Conservation (phyloP, 2,329 filamentous ascomycete genomes). For the Ustulina deusta region DNA sequence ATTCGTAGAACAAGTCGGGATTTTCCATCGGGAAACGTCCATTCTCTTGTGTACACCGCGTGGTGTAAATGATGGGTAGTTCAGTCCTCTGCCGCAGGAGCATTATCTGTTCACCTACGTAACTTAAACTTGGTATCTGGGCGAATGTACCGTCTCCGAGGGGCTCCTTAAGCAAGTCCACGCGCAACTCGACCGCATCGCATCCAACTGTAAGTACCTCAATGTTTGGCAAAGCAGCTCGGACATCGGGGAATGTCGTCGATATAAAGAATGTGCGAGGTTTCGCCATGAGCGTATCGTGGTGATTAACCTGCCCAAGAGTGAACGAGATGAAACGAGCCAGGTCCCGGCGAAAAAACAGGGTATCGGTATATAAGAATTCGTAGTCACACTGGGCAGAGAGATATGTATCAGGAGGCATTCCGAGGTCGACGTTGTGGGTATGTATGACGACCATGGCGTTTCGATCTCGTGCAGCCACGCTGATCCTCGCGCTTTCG, state of each 20-base stretch:
- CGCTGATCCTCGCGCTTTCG: constrained; percentile 66
- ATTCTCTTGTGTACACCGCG: constrained; percentile 83
- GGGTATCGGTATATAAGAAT: constrained; percentile 81
- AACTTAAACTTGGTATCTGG: constrained; percentile 79
- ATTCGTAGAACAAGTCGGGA: constrained; percentile 78
- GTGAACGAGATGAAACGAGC: constrained; percentile 84
- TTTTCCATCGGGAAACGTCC: constrained; percentile 87
- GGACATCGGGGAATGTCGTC: constrained; percentile 88
- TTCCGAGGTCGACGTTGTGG: constrained; percentile 78
- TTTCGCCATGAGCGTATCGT: constrained; percentile 82
- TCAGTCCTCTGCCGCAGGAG: constrained; percentile 84
- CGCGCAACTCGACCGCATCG: constrained; percentile 86
- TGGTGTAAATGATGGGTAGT: constrained; percentile 91
- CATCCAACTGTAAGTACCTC: constrained; percentile 89
- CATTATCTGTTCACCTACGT: constrained; percentile 90
- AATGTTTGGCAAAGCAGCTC: constrained; percentile 83
- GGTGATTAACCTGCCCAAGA: constrained; percentile 81
- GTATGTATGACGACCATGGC: constrained; percentile 79
- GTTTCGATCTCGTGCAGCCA: constrained; percentile 68
- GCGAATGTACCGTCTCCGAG: constrained; percentile 71
- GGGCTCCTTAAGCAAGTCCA: constrained; percentile 83
- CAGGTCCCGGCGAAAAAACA: constrained; percentile 80
- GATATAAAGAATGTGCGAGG: constrained; percentile 86
- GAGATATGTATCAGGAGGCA: constrained; percentile 74
- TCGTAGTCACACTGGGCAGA: constrained; percentile 84